Evolutionary conservation across 495 filamentous ascomycete species (phyloP), one percentile per base, ranked within the genome.

Genomic region (Lindgomyces ingoldianus): DNA sequence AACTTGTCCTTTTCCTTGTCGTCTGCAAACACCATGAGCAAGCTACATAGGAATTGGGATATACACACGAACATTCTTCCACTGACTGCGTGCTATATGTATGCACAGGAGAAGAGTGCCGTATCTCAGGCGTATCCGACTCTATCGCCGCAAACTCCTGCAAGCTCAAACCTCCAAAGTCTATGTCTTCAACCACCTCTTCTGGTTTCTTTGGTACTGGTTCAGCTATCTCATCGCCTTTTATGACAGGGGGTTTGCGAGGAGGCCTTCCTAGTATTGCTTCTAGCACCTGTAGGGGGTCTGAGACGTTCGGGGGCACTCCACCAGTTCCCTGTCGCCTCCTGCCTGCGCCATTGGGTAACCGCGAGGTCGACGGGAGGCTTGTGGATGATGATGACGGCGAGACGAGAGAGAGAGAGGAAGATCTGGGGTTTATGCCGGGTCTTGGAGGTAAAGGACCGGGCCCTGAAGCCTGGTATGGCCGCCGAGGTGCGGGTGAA

Each of bases 1-100:
- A 96, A 96, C 67, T 89, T 95, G 65, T 89, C 83, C 70, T 90
- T 89, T 54, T 97, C 91, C 71, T 83, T 81, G 72, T 96, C 90
- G 74, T 90, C 89, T 93, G 57, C 45, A 57, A 30, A 53, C 59
- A 56, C 52, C 42, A 65, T 73, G 55, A 74, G 64, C 70, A 64
- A 26, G 26, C 45, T 21, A 11, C 44, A 42, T 33, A 48, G 16
- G 27, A 22, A 29, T 29, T 27, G 50, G 65, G 52, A 65, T 52
- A 33, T 48, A 39, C 70, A 67, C 39, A 70, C 59, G 55, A 69
- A 92, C 90, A 95, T 75, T 96, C 91, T 77, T 90, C 85, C 53
- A 89, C 75, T 48, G 88, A 86, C 72, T 90, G 88, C 33, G 81
- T 79, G 61, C 79, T 86, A 77, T 87, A 79, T 72, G 80, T 73